A percentile compares a stretch with the other conserved stretches of the same genome.
These are phyloP conservation scores for Amphibolis antarctica DNA, from an alignment of 106 monocot genomes.

Conservation along the genomic window DNA sequence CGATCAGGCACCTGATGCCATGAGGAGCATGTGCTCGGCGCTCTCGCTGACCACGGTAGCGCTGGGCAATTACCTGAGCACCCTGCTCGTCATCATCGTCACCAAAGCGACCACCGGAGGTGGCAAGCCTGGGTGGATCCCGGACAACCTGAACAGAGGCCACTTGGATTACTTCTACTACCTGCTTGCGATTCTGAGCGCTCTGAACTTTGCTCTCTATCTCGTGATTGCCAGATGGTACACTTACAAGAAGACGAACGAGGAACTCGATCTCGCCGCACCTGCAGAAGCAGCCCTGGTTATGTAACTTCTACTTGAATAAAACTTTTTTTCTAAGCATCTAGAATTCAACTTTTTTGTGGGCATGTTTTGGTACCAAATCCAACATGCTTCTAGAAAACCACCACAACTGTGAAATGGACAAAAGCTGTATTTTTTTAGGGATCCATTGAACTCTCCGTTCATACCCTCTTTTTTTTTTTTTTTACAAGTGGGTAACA, in stretches of 20 bases:
- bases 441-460: too few species aligned
- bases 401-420: too few species aligned
- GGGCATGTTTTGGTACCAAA: too few species aligned
- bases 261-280: conserved; percentile 3
- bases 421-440: too few species aligned
- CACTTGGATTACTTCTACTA: conserved; percentile 56
- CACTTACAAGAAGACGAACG: conserved; percentile 40
- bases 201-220: conserved; percentile 33
- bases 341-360: too few species aligned
- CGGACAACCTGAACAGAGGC: conserved; percentile 49
- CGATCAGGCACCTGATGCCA: conserved; percentile 61
- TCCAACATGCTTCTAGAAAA: too few species aligned
- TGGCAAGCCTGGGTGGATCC: conserved; percentile 45
- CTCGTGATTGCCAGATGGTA: conserved; percentile 39
- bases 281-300: too few species aligned
- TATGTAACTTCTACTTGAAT: too few species aligned
- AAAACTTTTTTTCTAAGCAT: too few species aligned
- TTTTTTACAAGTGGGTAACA: too few species aligned
- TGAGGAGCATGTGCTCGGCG: conserved; percentile 63
- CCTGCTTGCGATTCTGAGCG: conserved; percentile 38
- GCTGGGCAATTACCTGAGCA: conserved; percentile 48
- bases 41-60: conserved; percentile 42
- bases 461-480: too few species aligned
- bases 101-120: conserved; percentile 19
- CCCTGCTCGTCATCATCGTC: conserved; percentile 38